Evolutionary conservation across 1,284 basidiomycete species (phyloP), one percentile per base, ranked within the genome.

Genomic region (Pseudozyma thailandica): DNA sequence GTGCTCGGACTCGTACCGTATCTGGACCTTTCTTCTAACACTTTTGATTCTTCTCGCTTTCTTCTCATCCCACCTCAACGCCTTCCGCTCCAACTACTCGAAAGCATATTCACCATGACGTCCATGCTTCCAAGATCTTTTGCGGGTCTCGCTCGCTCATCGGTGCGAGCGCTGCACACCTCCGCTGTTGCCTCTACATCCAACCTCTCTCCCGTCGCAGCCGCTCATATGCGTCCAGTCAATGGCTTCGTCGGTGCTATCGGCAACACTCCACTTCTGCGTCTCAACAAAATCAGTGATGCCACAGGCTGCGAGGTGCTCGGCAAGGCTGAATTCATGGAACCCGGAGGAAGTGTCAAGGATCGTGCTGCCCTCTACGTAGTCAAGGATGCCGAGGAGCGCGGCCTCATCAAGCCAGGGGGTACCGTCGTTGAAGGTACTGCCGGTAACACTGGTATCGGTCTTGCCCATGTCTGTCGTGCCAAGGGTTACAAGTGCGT

Each of bases 301-400:
- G 89, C 89, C 83, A 92, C 90, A 0, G 94, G 94, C n/a, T 90
- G 89, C 65, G 89, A 90, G 62, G 93, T 98, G 63, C 89, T 91
- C 65, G 95, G 92, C 42, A 98, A 98, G 84, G 93, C 94, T 47
- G 95, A 98, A 85, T 95, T 98, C 83, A 93, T 96, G 86, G 96
- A 97, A 79, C 96, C 96, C 0, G 96, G 96, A n/a, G 96, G 96
- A 42, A 94, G 92, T 73, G 93, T 99, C 78, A 99, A 99, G 85
- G 95, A 99, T 83, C 90, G 95, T 59, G 95, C 95, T 37, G 95
- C 95, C 0, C 87, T 98, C 20, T 94, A 91, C 61, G 88, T 99
- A 53, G 86, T 99, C 53, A 87, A 86, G 66, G 91, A 96, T 83
- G 96, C 96, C 4, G 95, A 98, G 85, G 87, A 90, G 80, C 88